Evolutionary conservation across 306 rosid species (phyloP).

Genomic region (Carpinus fangiana): DNA sequence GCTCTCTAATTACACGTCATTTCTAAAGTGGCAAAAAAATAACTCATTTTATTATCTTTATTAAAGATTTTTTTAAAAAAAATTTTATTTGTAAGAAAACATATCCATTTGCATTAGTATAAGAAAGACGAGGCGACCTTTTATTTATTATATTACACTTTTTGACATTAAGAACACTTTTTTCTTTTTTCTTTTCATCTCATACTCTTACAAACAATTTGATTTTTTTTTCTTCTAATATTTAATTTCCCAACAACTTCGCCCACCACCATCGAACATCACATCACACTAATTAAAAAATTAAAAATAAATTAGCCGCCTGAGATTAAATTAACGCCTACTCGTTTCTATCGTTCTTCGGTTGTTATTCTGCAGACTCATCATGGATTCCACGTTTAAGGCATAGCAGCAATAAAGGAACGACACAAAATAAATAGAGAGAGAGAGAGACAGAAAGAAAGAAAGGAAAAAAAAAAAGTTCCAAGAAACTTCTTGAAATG

Average conservation of each 20-base stretch:
- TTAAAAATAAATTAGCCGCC: not conserved
- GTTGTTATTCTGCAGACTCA: not conserved
- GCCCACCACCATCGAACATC: not conserved
- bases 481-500: constrained; percentile 60
- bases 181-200: too few relatives aligned
- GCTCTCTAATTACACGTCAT: too few relatives aligned
- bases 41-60: too few relatives aligned
- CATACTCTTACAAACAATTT: too few relatives aligned
- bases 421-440: not conserved
- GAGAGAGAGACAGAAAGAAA: constrained; percentile 4
- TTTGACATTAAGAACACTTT: too few relatives aligned
- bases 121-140: too few relatives aligned
- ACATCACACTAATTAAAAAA: not conserved
- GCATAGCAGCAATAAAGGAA: not conserved
- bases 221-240: too few relatives aligned
- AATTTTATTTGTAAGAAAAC: too few relatives aligned
- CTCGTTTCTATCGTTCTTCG: not conserved
- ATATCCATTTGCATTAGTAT: too few relatives aligned
- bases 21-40: too few relatives aligned
- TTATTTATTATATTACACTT: too few relatives aligned
- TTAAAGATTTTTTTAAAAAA: too few relatives aligned
- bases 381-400: constrained; percentile 1
- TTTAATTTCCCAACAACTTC: not conserved
- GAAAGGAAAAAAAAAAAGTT: constrained; percentile 7
- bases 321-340: not conserved